These are phyloP conservation scores for Phytopythium litorale DNA, from an alignment of 352 stramenopile species.

Conservation along the genomic window DNA sequence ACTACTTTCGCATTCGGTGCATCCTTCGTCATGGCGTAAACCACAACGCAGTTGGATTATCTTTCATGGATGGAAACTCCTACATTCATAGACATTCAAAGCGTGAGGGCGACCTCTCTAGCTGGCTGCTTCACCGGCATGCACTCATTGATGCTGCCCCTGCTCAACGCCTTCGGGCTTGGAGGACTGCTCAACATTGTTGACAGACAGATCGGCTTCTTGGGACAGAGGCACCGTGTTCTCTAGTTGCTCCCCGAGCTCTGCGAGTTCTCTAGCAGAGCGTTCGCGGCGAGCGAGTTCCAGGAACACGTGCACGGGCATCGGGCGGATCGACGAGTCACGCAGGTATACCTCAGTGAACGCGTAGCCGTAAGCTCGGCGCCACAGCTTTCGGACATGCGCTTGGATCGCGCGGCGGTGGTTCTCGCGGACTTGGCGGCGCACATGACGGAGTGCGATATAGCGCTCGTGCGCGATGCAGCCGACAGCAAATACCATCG, in stretches of 20 bases:
- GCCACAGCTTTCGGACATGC: constrained; percentile 56
- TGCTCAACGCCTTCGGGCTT: neutral
- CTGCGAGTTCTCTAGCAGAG: constrained; percentile 23
- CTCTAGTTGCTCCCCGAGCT: constrained; percentile 36
- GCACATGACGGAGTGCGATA: constrained; percentile 22
- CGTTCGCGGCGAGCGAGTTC: constrained; percentile 55
- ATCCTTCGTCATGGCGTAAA: neutral
- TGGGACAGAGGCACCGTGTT: constrained; percentile 13
- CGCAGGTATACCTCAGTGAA: constrained; percentile 57
- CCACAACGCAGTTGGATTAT: neutral
- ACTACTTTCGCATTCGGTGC: neutral
- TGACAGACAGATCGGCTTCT: neutral
- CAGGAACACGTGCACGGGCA: constrained; percentile 51
- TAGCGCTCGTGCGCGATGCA: constrained; percentile 54
- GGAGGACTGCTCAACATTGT: neutral
- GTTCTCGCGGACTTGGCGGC: constrained; percentile 32
- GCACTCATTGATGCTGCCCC: neutral
- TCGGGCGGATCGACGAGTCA: constrained; percentile 33
- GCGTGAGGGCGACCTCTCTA: neutral
- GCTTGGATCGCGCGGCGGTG: constrained; percentile 39
- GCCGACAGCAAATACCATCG: constrained; percentile 40
- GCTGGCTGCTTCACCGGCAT: neutral
- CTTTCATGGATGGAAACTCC: neutral
- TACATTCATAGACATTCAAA: neutral
- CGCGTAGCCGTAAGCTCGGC: constrained; percentile 46